These are phyloP conservation scores for Penicillium fimorum DNA, from an alignment of 495 filamentous ascomycete species.

Conservation along the genomic window DNA sequence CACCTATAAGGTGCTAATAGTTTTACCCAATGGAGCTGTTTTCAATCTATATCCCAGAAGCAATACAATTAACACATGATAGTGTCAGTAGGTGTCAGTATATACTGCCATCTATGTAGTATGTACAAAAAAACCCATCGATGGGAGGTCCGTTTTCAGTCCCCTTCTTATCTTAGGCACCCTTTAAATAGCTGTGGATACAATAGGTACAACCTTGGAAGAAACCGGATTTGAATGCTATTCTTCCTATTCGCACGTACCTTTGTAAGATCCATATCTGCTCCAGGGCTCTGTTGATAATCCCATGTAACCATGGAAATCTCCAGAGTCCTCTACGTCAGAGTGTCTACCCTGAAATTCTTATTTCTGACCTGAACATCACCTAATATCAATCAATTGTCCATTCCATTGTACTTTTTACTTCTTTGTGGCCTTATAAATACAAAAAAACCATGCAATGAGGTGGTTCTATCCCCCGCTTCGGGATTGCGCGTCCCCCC, in stretches of 20 bases:
- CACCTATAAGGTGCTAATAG: neutral
- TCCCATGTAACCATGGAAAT: slow-evolving; percentile 8
- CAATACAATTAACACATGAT: neutral
- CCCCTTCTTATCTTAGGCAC: too few species aligned
- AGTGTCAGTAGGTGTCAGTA: neutral
- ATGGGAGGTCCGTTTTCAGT: neutral
- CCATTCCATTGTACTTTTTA: neutral
- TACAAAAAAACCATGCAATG: slow-evolving; percentile 13
- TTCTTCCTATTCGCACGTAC: neutral
- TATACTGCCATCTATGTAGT: neutral
- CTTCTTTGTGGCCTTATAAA: neutral
- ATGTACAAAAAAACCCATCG: too few species aligned
- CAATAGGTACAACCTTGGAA: neutral
- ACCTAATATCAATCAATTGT: neutral
- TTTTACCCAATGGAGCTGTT: neutral
- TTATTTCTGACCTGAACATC: neutral
- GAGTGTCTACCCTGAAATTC: neutral
- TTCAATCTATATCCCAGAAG: neutral
- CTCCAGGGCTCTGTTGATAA: neutral
- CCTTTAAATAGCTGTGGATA: neutral
- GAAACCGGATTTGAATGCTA: neutral
- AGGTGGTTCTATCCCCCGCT: neutral
- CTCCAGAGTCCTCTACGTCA: slow-evolving; percentile 6
- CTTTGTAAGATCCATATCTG: neutral
- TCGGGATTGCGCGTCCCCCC: neutral